Evolutionary conservation across 176 grass and related monocot species (phyloP).

Genomic region (Ananas comosus): DNA sequence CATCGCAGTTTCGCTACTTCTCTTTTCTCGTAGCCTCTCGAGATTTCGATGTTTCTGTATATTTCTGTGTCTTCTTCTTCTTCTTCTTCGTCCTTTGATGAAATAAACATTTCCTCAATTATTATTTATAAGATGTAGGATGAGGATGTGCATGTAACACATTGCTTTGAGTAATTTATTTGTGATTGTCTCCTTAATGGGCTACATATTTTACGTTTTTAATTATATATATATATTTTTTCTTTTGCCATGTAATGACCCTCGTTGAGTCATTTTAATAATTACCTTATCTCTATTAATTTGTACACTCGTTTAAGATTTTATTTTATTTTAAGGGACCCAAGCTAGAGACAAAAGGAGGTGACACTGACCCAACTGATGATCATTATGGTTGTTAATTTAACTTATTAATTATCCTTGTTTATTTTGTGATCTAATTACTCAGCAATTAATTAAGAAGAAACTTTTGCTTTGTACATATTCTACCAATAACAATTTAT

Average conservation of each 20-base stretch:
- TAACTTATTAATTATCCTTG: neutral
- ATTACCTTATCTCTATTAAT: slow-evolving; percentile 32
- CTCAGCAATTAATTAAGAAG: too few relatives aligned
- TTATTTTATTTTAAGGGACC: neutral
- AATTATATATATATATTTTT: too few relatives aligned
- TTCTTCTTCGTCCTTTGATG: too few relatives aligned
- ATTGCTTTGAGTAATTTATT: slow-evolving; percentile 53
- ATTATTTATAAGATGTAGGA: slow-evolving; percentile 22
- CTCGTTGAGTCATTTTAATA: slow-evolving; percentile 39
- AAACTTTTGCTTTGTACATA: too few relatives aligned
- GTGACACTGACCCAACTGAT: slow-evolving; percentile 11
- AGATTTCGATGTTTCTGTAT: too few relatives aligned
- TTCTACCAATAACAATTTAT: too few relatives aligned
- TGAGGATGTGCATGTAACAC: slow-evolving; percentile 34
- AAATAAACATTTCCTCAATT: too few relatives aligned
- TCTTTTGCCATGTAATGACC: slow-evolving; percentile 18
- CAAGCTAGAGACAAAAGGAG: slow-evolving; percentile 10
- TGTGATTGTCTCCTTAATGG: slow-evolving; percentile 44
- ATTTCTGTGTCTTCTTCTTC: too few relatives aligned
- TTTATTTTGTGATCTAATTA: slow-evolving; percentile 13
- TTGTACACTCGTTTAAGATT: neutral
- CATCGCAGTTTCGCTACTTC: slow-evolving; percentile 22
- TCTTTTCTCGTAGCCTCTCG: neutral
- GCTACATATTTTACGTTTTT: too few relatives aligned
- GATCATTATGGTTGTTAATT: neutral